Conservation (phyloP, 345 rosid genomes). For the Corchorus capsularis region DNA sequence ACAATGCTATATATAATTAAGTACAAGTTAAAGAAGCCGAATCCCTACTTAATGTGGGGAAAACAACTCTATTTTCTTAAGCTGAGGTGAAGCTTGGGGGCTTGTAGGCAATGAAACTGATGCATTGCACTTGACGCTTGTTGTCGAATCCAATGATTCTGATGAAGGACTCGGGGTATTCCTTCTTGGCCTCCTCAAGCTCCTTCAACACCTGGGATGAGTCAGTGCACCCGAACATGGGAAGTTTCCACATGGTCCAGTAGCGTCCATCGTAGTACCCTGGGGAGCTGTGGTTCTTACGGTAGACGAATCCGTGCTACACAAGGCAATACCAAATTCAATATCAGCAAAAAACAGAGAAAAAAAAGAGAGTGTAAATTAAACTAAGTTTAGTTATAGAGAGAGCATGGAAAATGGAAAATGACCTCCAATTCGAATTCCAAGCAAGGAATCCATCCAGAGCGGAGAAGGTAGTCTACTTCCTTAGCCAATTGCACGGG, state of each 20-base stretch:
- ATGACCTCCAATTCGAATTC: conserved; percentile 57
- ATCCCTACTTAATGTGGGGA: background rate
- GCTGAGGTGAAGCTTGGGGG: background rate
- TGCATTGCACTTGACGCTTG: conserved; percentile 9
- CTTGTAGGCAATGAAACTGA: conserved; percentile 43
- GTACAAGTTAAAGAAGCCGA: background rate
- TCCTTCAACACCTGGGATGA: too few relatives aligned
- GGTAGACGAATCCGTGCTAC: conserved; percentile 40
- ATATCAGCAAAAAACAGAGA: background rate
- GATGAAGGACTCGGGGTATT: conserved; percentile 30
- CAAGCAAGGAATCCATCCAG: conserved; percentile 33
- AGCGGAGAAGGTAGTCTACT: too few relatives aligned
- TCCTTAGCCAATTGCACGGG: too few relatives aligned
- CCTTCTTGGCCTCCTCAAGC: background rate
- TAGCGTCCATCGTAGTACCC: conserved; percentile 50
- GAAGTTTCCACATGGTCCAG: too few relatives aligned
- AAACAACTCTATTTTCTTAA: too few relatives aligned
- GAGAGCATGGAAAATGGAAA: background rate
- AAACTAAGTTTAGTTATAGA: background rate
- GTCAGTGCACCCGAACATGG: too few relatives aligned
- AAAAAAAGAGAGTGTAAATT: background rate
- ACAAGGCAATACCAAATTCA: background rate
- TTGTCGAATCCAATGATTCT: conserved; percentile 53
- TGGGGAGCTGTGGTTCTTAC: conserved; percentile 37
- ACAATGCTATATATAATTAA: background rate